These are phyloP conservation scores for Eucalyptus regnans DNA, from an alignment of 345 rosid genomes.

Conservation along the genomic window DNA sequence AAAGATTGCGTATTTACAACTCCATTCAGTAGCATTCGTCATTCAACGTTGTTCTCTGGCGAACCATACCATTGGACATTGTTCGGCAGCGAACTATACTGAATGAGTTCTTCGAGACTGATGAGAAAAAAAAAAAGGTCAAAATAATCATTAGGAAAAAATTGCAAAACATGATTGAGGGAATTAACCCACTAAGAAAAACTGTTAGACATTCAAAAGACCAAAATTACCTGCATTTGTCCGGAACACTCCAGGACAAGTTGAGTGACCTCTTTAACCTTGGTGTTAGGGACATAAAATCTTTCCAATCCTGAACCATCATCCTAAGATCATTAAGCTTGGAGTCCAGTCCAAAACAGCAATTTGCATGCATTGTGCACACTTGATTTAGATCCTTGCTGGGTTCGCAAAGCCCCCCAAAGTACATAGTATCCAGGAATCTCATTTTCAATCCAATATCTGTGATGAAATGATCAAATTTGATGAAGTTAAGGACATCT, in stretches of 20 bases:
- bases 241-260: conserved; percentile 63
- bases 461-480: conserved; percentile 30
- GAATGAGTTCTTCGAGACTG: conserved; percentile 42
- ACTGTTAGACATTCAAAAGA: neutral
- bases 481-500: conserved; percentile 64
- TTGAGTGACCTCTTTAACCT: conserved; percentile 22
- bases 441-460: conserved; percentile 47
- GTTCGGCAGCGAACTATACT: neutral
- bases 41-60: neutral
- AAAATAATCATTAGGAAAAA: neutral
- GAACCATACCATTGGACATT: neutral
- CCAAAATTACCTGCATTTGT: conserved; percentile 60
- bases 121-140: neutral
- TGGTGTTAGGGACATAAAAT: conserved; percentile 44
- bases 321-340: conserved; percentile 70
- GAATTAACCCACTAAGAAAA: neutral
- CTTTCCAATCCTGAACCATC: conserved; percentile 78
- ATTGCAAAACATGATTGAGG: neutral
- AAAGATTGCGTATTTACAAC: neutral
- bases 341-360: conserved; percentile 66
- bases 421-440: conserved; percentile 64
- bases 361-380: conserved; percentile 88
- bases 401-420: conserved; percentile 85
- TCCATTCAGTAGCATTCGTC: neutral
- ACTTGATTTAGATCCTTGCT: conserved; percentile 64